Evolutionary conservation across 805 yeast species (phyloP), one percentile per base, ranked within the genome.

Genomic region (Pichia sporocuriosa): DNA sequence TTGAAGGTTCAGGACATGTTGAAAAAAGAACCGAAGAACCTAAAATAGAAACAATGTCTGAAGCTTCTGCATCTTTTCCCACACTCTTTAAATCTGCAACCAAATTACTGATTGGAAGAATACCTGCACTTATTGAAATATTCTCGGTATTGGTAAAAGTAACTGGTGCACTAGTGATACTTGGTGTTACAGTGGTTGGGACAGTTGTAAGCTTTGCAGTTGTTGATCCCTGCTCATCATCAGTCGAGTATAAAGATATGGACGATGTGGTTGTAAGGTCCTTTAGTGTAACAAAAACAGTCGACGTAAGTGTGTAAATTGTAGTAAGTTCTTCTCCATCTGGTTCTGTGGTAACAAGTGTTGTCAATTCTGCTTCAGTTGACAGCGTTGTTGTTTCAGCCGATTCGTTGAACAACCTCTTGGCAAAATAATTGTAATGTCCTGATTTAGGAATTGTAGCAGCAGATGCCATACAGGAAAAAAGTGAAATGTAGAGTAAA

Each of bases 341-440:
- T 3, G 36, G 11, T 25, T 38, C 27, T 1, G 40, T 35, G 4
- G 42, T 38, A 2, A 35, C 35, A 6, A 38, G 23, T 27, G 26
- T 20, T 4, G 32, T 13, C 19, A 16, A 25, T 2, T 16, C 24
- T 3, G 24, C 15, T 12, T n/a, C 13, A 5, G 37, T 17, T 9
- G 39, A 32, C 16, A 19, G 3, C n/a, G 29, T 17, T 12, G 29
- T 10, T 19, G 28, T 17, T 12, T 17, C 19, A 16, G 33, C 20
- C 5, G 61, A 52, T 19, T 40, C 42, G 42, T 55, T 56, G 24
- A 47, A 55, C 33, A 46, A 56, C 49, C 59, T 56, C 37, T 48
- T 56, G 15, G 48, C 58, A 23, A 55, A 10, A 30, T 25, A 43
- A 34, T 42, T 41, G 19, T 44, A 47, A 24, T 28, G 28, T 12